A percentile compares a stretch with the other conserved stretches of the same genome.
Conservation (phyloP, 306 rosid species). For the Mimosa bimucronata region DNA sequence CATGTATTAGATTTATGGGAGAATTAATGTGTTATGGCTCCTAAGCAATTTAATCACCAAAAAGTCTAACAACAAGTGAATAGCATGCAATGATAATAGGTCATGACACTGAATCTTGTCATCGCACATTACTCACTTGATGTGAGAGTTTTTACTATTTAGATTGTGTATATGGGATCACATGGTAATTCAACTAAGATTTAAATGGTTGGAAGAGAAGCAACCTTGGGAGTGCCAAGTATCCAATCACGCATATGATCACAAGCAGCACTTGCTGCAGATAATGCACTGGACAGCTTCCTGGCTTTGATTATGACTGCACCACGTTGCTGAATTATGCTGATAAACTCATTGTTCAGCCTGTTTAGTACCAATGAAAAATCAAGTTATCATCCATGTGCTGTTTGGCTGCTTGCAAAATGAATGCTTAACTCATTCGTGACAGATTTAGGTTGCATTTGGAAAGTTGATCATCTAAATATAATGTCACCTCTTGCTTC, state of each 20-base stretch:
- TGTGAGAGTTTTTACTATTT: too few species aligned
- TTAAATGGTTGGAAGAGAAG: conserved; percentile 17
- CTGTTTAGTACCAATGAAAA: conserved; percentile 41
- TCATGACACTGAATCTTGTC: too few species aligned
- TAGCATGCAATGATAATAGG: too few species aligned
- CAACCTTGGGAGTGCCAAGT: conserved; percentile 72
- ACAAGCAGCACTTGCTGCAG: conserved; percentile 79
- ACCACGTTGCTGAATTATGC: conserved; percentile 73
- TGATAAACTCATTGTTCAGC: conserved; percentile 74
- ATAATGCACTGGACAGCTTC: conserved; percentile 66
- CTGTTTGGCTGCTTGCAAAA: not conserved
- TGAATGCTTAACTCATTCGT: not conserved
- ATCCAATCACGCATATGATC: conserved; percentile 82
- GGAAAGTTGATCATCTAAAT: not conserved
- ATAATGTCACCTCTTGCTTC: not conserved
- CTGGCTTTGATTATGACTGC: conserved; percentile 65
- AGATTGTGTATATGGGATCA: too few species aligned
- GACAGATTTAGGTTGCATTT: not conserved
- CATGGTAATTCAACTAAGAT: not conserved
- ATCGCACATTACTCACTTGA: too few species aligned
- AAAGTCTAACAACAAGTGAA: too few species aligned
- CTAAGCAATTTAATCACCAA: too few species aligned
- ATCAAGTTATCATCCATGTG: not conserved
- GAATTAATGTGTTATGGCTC: too few species aligned
- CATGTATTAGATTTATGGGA: not conserved